Evolutionary conservation across 129 eudicot species (phyloP).

Genomic region (Daucus carota): DH1_v3.0 NC_030388.2:18870001-18870500

Average conservation of each 20-base stretch:
- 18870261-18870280: conserved; percentile 96
- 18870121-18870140: conserved; percentile 76
- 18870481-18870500: conserved; percentile 40
- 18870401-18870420: conserved; percentile 88
- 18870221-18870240: neutral
- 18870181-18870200: conserved; percentile 65
- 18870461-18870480: conserved; percentile 70
- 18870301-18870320: conserved; percentile 94
- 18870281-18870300: conserved; percentile 65
- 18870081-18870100: conserved; percentile 55
- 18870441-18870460: conserved; percentile 66
- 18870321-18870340: conserved; percentile 79
- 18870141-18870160: conserved; percentile 25
- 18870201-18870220: neutral
- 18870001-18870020: conserved; percentile 23
- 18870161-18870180: conserved; percentile 57
- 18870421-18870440: conserved; percentile 77
- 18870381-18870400: conserved; percentile 80
- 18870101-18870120: conserved; percentile 76
- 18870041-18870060: conserved; percentile 45
- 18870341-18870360: conserved; percentile 44
- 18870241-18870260: neutral
- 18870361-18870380: conserved; percentile 70
- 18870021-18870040: conserved; percentile 32
- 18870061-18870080: conserved; percentile 35